A percentile compares a stretch with the other conserved stretches of the same genome.
Conservation (phyloP, 768 basidiomycete species). For the Pleurotus giganteus region DNA sequence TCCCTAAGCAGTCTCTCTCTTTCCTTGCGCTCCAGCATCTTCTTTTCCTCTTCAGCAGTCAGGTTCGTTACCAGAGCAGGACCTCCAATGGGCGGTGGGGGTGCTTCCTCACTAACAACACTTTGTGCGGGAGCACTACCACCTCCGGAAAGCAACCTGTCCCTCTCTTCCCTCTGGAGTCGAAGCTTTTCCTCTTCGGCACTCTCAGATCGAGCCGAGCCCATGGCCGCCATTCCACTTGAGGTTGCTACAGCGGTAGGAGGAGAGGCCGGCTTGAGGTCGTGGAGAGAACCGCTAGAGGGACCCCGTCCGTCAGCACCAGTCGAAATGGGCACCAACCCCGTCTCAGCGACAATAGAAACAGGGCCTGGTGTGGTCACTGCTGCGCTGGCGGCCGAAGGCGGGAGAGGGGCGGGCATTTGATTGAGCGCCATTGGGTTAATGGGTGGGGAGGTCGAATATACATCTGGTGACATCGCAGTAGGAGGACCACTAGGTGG, state of each 20-base stretch:
- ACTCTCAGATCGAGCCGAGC: constrained; percentile 33
- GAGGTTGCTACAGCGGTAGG: not conserved
- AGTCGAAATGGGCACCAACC: constrained; percentile 65
- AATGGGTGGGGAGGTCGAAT: constrained; percentile 28
- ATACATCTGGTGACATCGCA: constrained; percentile 19
- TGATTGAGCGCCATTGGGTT: constrained; percentile 34
- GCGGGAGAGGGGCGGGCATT: constrained; percentile 36
- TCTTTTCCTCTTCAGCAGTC: constrained; percentile 65
- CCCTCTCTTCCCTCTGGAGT: constrained; percentile 23
- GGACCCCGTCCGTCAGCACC: constrained; percentile 63
- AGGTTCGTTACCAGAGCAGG: constrained; percentile 28
- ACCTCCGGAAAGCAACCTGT: not conserved
- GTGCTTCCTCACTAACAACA: not conserved
- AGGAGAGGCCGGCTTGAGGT: constrained; percentile 39
- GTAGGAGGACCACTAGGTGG: constrained; percentile 14
- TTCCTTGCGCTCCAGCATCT: constrained; percentile 62
- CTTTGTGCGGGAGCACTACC: not conserved
- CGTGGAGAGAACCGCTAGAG: constrained; percentile 58
- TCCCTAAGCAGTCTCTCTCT: constrained; percentile 48
- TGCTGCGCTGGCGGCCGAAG: constrained; percentile 13
- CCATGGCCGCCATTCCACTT: constrained; percentile 23
- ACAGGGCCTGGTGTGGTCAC: constrained; percentile 18
- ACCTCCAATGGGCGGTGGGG: constrained; percentile 13
- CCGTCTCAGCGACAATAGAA: constrained; percentile 76
- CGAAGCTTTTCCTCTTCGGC: constrained; percentile 50